A percentile compares a stretch with the other conserved stretches of the same genome.
Conservation (phyloP, 2,329 filamentous ascomycete genomes). For the Cladosporium phlei region DNA sequence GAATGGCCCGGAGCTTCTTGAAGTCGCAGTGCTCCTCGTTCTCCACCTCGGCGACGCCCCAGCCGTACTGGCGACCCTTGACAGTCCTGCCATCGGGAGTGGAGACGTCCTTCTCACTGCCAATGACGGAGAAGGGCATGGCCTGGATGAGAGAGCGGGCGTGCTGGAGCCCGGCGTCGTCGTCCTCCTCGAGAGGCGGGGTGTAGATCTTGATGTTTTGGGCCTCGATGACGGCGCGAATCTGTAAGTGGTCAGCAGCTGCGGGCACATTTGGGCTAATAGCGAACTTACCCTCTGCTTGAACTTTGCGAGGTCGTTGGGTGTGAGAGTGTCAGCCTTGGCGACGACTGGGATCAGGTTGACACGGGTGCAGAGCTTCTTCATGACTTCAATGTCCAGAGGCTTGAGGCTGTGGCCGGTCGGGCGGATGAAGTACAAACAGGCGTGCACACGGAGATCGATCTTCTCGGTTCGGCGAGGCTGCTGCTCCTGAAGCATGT, state of each 20-base stretch:
- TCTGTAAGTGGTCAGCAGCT: slow-evolving; percentile 52
- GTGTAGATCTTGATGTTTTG: slow-evolving; percentile 99
- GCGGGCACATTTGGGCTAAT: too few species aligned
- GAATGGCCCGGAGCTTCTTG: slow-evolving; percentile 98
- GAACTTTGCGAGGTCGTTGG: slow-evolving; percentile 83
- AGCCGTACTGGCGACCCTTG: slow-evolving; percentile 98
- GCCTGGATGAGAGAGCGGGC: slow-evolving; percentile 90
- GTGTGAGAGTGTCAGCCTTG: slow-evolving; percentile 97
- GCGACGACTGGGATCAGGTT: slow-evolving; percentile 98
- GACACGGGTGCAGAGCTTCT: slow-evolving; percentile 94
- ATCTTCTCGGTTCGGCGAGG: slow-evolving; percentile 98
- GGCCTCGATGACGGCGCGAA: slow-evolving; percentile 90
- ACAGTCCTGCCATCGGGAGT: slow-evolving; percentile 92
- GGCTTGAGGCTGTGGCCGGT: slow-evolving; percentile 98
- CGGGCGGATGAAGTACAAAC: slow-evolving; percentile 97
- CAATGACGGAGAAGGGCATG: slow-evolving; percentile 98
- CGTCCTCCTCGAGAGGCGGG: slow-evolving; percentile 95
- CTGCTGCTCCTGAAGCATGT: slow-evolving; percentile 99
- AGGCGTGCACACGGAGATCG: slow-evolving; percentile 95
- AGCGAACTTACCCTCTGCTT: slow-evolving; percentile 74
- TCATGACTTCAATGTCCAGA: slow-evolving; percentile 99
- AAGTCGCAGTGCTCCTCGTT: slow-evolving; percentile 99
- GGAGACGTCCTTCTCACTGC: slow-evolving; percentile 98
- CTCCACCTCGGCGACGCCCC: slow-evolving; percentile 98
- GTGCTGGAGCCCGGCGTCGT: slow-evolving; percentile 92